Evolutionary conservation across 352 stramenopile species (phyloP).

Genomic region (Phytopythium boreale): DNA sequence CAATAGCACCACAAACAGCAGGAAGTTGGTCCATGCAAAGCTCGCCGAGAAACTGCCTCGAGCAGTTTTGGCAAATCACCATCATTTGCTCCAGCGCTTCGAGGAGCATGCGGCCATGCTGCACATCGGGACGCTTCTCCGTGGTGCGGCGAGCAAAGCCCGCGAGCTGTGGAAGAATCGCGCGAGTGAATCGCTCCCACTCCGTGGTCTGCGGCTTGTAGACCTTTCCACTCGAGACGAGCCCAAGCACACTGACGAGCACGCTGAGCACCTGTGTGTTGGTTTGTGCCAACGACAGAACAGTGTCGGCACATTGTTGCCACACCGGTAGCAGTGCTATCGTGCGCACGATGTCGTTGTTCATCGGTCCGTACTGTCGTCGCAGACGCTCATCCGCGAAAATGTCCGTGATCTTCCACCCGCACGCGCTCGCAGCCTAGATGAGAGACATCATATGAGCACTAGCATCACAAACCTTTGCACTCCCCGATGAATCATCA

Average conservation of each 20-base stretch:
- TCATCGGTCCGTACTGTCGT: constrained; percentile 29
- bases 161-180: constrained; percentile 36
- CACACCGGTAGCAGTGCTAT: constrained; percentile 41
- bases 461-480: background rate
- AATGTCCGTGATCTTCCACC: constrained; percentile 42
- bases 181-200: constrained; percentile 50
- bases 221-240: constrained; percentile 34
- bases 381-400: constrained; percentile 30
- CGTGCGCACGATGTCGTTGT: constrained; percentile 43
- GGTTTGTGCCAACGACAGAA: constrained; percentile 28
- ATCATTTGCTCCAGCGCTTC: constrained; percentile 45
- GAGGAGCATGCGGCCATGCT: constrained; percentile 37
- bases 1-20: constrained; percentile 31
- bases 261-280: constrained; percentile 30
- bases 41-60: constrained; percentile 18
- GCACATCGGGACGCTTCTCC: constrained; percentile 29
- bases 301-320: constrained; percentile 23
- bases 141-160: constrained; percentile 19
- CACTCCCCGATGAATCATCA: background rate
- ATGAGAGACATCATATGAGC: background rate
- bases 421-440: constrained; percentile 35
- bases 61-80: constrained; percentile 36
- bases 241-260: constrained; percentile 32
- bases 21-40: constrained; percentile 32
- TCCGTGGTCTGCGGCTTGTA: constrained; percentile 28